These are phyloP conservation scores for Parathielavia appendiculata DNA, from an alignment of 495 filamentous ascomycete genomes.

Conservation along the genomic window DNA sequence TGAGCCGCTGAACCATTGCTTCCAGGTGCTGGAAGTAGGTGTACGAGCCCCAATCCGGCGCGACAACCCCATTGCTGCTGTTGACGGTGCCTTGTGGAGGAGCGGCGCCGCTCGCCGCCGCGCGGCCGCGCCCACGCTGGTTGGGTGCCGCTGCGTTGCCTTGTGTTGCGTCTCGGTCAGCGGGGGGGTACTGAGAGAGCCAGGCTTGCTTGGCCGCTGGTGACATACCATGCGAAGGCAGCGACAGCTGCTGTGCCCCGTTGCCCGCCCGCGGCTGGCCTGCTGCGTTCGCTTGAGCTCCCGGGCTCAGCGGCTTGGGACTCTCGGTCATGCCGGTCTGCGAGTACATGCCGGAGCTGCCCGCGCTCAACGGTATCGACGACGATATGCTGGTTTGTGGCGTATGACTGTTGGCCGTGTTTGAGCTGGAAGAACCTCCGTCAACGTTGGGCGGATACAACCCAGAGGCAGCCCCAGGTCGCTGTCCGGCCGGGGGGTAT, in stretches of 20 bases:
- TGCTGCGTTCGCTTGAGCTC: slow-evolving; percentile 55
- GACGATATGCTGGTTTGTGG: slow-evolving; percentile 47
- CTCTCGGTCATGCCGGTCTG: slow-evolving; percentile 75
- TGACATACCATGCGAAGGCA: slow-evolving; percentile 38
- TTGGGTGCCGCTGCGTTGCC: slow-evolving; percentile 31
- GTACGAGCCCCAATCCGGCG: slow-evolving; percentile 42
- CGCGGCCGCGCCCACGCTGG: slow-evolving; percentile 25
- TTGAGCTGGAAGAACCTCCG: slow-evolving; percentile 49
- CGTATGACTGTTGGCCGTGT: slow-evolving; percentile 43
- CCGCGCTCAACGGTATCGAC: slow-evolving; percentile 44
- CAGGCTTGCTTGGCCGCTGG: slow-evolving; percentile 31
- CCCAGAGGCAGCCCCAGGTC: slow-evolving; percentile 41
- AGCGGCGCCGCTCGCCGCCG: slow-evolving; percentile 26
- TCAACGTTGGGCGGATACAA: slow-evolving; percentile 58
- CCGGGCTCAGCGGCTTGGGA: slow-evolving; percentile 79
- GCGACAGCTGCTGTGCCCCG: slow-evolving; percentile 32
- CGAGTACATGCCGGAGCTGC: slow-evolving; percentile 58
- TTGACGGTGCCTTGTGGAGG: slow-evolving; percentile 33
- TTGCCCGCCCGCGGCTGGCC: slow-evolving; percentile 46
- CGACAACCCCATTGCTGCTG: slow-evolving; percentile 37
- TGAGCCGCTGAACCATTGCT: slow-evolving; percentile 39
- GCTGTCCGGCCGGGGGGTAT: slow-evolving; percentile 65
- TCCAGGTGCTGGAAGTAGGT: slow-evolving; percentile 49
- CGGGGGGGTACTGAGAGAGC: slow-evolving; percentile 43
- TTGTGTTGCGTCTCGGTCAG: slow-evolving; percentile 45